Base-by-base conservation (phyloP, 2,329 filamentous ascomycete species). In the Penicillium sp. region DNA sequence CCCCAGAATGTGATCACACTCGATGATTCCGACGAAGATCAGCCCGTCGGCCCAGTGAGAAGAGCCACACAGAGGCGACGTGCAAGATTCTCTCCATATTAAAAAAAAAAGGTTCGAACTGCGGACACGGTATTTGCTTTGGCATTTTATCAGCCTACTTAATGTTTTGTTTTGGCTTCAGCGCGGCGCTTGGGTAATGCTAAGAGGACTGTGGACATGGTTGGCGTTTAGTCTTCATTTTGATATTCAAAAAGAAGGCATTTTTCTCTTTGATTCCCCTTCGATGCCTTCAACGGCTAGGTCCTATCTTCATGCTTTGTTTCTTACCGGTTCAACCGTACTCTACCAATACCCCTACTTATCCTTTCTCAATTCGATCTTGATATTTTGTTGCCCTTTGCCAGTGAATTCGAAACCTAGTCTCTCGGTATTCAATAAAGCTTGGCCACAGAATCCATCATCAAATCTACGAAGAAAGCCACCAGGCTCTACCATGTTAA, bases 21-120 rank as follows among this genome's bases (percentile, higher is more conserved):
- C 12, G 61, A 64, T 33, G 63, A 65, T 49, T 59, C 60, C 11
- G 65, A 66, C 30, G 65, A 67, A 6, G 63, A 67, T 35, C 59
- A 62, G 37, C 65, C 65, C 9, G 56, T 67, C 35, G 61, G 64
- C 9, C 60, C 65, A 9, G 50, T 63, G 50, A 58, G 64, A 57
- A 60, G 63, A 57, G 42, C 57, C 30, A 41, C 50, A 17, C 64
- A 64, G 25, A 53, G 61, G 46, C 56, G 63, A 31, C 58, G 47
- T 33, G 50, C 51, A 17, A 58, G 63, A 38, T 64, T 55, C 36
- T 64, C 63, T 16, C 64, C 63, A 37, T 64, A 67, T 53, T 65
- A 50, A 57, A 45, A 28, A 45, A 28, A 30, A 31, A 31, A 31
- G 12, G 7, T 30, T 50, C 7, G 19, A 7, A 30, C 37, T 19